Conservation (phyloP, 768 basidiomycete species). For the Roridomyces roridus region DNA sequence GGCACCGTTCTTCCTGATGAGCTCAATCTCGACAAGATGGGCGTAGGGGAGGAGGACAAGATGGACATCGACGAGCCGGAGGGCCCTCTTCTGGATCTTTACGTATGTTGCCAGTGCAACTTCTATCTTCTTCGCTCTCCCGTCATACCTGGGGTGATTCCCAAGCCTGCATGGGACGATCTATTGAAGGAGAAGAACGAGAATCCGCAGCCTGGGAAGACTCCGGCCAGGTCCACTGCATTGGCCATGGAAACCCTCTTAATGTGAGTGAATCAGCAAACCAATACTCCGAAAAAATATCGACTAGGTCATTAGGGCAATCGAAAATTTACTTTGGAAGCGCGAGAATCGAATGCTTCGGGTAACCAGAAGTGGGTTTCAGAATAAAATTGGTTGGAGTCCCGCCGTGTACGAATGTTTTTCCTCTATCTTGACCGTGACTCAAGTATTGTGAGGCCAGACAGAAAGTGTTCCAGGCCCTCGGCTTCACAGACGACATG, state of each 20-base stretch:
- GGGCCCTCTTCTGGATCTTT: constrained; percentile 74
- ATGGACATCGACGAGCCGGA: constrained; percentile 46
- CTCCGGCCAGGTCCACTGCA: constrained; percentile 59
- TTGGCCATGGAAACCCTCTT: constrained; percentile 70
- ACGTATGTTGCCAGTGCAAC: constrained; percentile 86
- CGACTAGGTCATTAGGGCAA: constrained; percentile 45
- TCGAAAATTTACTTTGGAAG: constrained; percentile 80
- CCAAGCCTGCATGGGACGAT: constrained; percentile 64
- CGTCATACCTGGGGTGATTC: constrained; percentile 77
- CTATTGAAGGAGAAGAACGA: constrained; percentile 64
- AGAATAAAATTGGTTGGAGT: constrained; percentile 72
- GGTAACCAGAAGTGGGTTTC: constrained; percentile 59
- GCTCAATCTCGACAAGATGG: constrained; percentile 50
- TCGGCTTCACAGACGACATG: constrained; percentile 49
- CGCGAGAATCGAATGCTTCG: constrained; percentile 66
- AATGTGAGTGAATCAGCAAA: constrained; percentile 50
- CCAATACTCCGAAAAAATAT: constrained; percentile 4
- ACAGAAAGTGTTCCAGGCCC: constrained; percentile 49
- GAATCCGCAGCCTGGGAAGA: constrained; percentile 63
- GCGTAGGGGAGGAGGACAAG: constrained; percentile 37
- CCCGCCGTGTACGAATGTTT: constrained; percentile 52
- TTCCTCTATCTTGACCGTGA: constrained; percentile 1
- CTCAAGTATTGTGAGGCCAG: constrained; percentile 30
- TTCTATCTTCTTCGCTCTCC: constrained; percentile 74
- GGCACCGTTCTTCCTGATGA: constrained; percentile 43